phyloP scores from a whole-genome alignment of 129 eudicot species.

The Heracleum sosnowskyi region DNA sequence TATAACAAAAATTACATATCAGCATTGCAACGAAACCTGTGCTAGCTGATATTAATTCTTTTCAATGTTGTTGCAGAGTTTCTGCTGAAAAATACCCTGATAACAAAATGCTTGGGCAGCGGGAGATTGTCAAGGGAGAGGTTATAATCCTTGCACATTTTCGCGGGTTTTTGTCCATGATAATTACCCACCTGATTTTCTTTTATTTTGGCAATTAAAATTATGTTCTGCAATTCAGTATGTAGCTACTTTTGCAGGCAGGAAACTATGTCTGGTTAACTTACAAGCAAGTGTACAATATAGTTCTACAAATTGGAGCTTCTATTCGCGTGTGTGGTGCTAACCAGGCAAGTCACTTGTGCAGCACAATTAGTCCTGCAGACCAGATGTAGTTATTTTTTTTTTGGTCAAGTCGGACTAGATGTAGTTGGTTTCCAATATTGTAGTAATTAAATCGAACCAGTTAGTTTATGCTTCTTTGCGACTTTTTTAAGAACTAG shows the following conservation, averaged over 20 bases:
- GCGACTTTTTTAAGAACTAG: neutral
- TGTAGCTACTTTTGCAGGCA: conserved; percentile 28
- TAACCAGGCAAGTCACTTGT: neutral
- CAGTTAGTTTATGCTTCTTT: neutral
- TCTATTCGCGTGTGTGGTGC: neutral
- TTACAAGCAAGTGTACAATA: conserved; percentile 14
- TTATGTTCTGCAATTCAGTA: neutral
- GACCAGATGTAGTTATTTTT: too few species aligned
- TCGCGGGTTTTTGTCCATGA: neutral
- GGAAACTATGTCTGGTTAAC: conserved; percentile 58
- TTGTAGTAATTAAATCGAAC: neutral
- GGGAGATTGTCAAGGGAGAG: conserved; percentile 62
- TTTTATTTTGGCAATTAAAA: neutral
- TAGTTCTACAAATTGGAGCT: neutral
- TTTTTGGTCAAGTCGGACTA: too few species aligned
- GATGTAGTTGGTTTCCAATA: neutral
- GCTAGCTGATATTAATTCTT: too few species aligned
- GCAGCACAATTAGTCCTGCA: too few species aligned
- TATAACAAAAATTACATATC: too few species aligned
- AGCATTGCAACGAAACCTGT: neutral
- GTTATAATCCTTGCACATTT: conserved; percentile 18
- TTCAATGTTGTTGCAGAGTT: conserved; percentile 27
- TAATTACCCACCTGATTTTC: neutral
- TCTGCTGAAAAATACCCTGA: conserved; percentile 64
- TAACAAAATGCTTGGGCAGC: conserved; percentile 79